phyloP scores from a whole-genome alignment of 1,139 yeast genomes.

The Diutina mesorugosa region DNA sequence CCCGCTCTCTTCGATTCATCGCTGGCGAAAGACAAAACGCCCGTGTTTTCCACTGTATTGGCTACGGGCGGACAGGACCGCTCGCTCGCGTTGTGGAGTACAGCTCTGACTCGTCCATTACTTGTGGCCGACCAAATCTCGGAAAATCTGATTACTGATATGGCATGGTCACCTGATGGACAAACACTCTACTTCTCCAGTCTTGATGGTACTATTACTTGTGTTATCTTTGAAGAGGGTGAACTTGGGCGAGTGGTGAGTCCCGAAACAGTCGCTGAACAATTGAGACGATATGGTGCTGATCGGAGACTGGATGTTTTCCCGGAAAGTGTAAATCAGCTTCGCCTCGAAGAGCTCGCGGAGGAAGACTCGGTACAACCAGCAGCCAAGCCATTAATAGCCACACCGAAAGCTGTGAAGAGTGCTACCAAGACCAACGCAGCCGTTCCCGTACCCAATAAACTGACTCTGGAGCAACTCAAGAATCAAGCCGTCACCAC shows the following conservation, averaged over 20 bases:
- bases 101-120: conserved; percentile 46
- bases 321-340: conserved; percentile 79
- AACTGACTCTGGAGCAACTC: conserved; percentile 4
- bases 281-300: conserved; percentile 75
- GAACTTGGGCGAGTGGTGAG: conserved; percentile 73
- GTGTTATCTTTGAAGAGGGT: conserved; percentile 49
- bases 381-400: background rate
- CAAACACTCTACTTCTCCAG: conserved; percentile 59
- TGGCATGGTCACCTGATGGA: conserved; percentile 76
- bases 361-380: background rate
- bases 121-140: conserved; percentile 53
- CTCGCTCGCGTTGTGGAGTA: conserved; percentile 60
- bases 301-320: conserved; percentile 73
- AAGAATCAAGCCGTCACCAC: conserved; percentile 38
- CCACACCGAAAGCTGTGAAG: background rate
- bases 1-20: conserved; percentile 43
- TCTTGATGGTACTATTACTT: conserved; percentile 72
- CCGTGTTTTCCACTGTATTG: conserved; percentile 34
- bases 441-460: background rate
- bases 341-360: conserved; percentile 45
- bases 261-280: conserved; percentile 46
- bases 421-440: background rate
- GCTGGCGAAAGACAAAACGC: background rate
- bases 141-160: conserved; percentile 54
- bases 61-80: conserved; percentile 79